phyloP scores from a whole-genome alignment of 495 filamentous ascomycete species.

The Podospora pseudopauciseta region DNA sequence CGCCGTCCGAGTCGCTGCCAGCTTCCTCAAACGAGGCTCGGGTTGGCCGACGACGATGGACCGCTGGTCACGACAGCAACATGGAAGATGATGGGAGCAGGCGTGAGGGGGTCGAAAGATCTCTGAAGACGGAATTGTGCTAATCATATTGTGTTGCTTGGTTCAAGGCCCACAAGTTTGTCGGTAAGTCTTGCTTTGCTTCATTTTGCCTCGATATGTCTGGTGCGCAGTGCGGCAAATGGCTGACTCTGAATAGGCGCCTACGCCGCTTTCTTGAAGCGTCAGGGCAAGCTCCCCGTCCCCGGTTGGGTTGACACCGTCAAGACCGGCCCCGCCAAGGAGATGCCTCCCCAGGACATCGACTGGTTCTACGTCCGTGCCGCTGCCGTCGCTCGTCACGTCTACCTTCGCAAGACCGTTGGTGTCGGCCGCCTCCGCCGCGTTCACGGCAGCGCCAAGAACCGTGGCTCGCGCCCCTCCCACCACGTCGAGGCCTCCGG shows the following conservation, averaged over 20 bases:
- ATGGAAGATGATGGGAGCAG: slow-evolving; percentile 44
- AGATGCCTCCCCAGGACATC: slow-evolving; percentile 93
- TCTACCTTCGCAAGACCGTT: slow-evolving; percentile 98
- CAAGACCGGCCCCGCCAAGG: slow-evolving; percentile 93
- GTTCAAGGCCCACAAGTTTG: slow-evolving; percentile 81
- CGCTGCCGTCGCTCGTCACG: slow-evolving; percentile 90
- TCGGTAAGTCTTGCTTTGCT: slow-evolving; percentile 36
- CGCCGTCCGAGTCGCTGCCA: slow-evolving; percentile 25
- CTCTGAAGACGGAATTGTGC: slow-evolving; percentile 59
- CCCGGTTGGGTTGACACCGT: slow-evolving; percentile 99
- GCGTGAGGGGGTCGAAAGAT: slow-evolving; percentile 57
- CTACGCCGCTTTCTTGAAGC: slow-evolving; percentile 97
- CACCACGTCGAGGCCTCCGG: slow-evolving; percentile 96
- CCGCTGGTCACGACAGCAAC: slow-evolving; percentile 25
- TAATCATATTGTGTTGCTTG: slow-evolving; percentile 45
- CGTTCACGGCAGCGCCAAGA: slow-evolving; percentile 92
- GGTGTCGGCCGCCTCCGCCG: slow-evolving; percentile 80
- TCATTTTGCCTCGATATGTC: not conserved
- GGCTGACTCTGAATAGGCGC: slow-evolving; percentile 43
- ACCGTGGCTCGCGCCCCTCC: slow-evolving; percentile 85
- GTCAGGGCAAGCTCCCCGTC: slow-evolving; percentile 96
- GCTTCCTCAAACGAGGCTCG: slow-evolving; percentile 6
- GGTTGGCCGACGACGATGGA: slow-evolving; percentile 29
- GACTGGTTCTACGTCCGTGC: slow-evolving; percentile 99
- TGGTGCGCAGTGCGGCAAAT: not conserved